Percentiles rank a stretch among this genome's conserved stretches.
These are phyloP conservation scores for Triangularia verruculosa DNA, from an alignment of 2,329 filamentous ascomycete genomes.

Conservation along the genomic window DNA sequence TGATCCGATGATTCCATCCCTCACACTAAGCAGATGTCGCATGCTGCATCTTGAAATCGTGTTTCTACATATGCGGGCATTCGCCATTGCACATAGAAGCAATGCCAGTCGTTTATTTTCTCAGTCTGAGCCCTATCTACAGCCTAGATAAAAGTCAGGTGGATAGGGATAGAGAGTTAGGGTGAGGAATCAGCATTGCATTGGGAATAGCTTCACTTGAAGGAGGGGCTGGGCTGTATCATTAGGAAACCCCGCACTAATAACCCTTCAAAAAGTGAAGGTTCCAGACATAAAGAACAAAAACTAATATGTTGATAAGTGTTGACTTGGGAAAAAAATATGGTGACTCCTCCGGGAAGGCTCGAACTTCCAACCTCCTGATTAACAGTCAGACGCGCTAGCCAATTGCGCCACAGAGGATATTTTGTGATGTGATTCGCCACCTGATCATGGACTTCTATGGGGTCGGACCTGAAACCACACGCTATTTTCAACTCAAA, in stretches of 20 bases:
- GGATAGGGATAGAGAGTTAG: no score
- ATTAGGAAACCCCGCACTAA: no score
- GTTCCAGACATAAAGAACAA: neutral
- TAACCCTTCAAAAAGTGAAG: neutral
- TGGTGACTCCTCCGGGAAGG: slow-evolving; percentile 18
- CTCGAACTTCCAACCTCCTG: slow-evolving; percentile 24
- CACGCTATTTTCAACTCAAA: no score
- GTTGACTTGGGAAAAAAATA: neutral
- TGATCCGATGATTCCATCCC: neutral
- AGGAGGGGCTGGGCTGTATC: no score
- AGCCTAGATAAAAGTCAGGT: no score
- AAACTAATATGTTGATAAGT: neutral
- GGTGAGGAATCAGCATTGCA: neutral
- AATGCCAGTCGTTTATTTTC: no score
- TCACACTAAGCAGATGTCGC: no score
- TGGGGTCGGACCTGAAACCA: no score
- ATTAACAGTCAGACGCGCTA: slow-evolving; percentile 61
- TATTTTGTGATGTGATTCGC: slow-evolving; percentile 16
- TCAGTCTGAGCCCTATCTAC: neutral
- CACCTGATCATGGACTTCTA: neutral
- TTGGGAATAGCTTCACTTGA: neutral
- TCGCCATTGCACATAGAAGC: no score
- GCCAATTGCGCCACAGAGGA: slow-evolving; percentile 48
- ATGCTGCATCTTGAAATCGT: no score
- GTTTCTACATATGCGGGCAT: no score